Conservation (phyloP, 129 eudicot species). For the Centrapalus pauciflorus region DNA sequence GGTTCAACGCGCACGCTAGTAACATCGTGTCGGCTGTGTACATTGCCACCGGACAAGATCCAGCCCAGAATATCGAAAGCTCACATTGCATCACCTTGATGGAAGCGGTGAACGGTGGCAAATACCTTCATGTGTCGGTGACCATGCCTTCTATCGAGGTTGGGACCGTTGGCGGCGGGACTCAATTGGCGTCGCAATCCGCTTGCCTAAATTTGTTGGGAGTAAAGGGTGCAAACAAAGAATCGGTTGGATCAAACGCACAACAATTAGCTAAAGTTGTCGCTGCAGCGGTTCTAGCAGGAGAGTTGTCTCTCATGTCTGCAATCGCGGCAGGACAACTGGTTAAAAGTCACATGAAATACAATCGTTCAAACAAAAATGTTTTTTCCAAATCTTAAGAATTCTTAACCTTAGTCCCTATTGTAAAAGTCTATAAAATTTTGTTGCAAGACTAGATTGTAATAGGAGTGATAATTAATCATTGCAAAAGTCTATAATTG, state of each 20-base stretch:
- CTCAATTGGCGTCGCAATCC: conserved; percentile 55
- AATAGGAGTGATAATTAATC: no score
- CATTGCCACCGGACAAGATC: conserved; percentile 66
- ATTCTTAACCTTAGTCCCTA: no score
- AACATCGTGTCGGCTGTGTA: conserved; percentile 56
- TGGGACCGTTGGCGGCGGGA: conserved; percentile 61
- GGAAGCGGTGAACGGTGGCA: conserved; percentile 59
- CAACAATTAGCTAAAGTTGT: conserved; percentile 41
- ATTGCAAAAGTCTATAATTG: no score
- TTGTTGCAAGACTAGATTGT: no score
- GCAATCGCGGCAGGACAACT: conserved; percentile 46
- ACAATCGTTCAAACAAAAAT: conserved; percentile 40
- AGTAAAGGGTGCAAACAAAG: conserved; percentile 49
- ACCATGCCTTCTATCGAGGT: conserved; percentile 58
- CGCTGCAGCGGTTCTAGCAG: conserved; percentile 49
- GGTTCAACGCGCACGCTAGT: conserved; percentile 70
- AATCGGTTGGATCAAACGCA: conserved; percentile 40
- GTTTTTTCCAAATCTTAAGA: neutral
- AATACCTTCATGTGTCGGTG: conserved; percentile 57
- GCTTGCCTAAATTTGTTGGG: conserved; percentile 54
- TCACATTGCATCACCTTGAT: conserved; percentile 68
- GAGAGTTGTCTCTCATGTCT: conserved; percentile 45
- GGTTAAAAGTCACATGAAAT: conserved; percentile 69
- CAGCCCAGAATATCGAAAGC: conserved; percentile 63
- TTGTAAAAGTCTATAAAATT: no score